Evolutionary conservation across 768 basidiomycete species (phyloP).

Genomic region (Panellus pusillus): DNA sequence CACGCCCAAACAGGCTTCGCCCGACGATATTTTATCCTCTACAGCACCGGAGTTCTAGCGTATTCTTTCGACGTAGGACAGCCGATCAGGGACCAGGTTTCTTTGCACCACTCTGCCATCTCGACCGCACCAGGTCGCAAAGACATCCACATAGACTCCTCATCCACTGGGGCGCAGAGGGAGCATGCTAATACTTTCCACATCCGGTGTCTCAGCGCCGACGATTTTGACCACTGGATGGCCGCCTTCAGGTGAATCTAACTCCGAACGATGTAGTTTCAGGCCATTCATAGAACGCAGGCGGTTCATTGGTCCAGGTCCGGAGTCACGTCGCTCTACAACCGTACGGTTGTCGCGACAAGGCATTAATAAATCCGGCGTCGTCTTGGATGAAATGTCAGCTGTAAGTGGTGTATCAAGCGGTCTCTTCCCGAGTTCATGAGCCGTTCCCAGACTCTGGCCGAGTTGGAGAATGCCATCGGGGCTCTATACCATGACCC

Average conservation of each 20-base stretch:
- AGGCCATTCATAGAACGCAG: conserved; percentile 37
- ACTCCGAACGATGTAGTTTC: conserved; percentile 6
- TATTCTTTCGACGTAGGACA: conserved; percentile 76
- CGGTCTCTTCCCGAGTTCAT: neutral
- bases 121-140: conserved; percentile 70
- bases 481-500: conserved; percentile 40
- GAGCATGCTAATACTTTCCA: conserved; percentile 65
- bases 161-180: too few relatives aligned
- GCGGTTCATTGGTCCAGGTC: conserved; percentile 57
- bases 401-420: conserved; percentile 40
- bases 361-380: conserved; percentile 50
- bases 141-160: conserved; percentile 79
- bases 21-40: conserved; percentile 71
- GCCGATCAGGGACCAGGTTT: conserved; percentile 69
- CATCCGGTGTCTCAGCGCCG: conserved; percentile 69
- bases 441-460: conserved; percentile 45
- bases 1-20: conserved; percentile 62
- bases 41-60: conserved; percentile 65
- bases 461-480: conserved; percentile 58
- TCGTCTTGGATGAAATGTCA: conserved; percentile 67
- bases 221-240: conserved; percentile 79
- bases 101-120: conserved; percentile 70
- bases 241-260: conserved; percentile 61
- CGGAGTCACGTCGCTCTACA: conserved; percentile 44
- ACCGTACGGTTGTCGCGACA: conserved; percentile 43